Evolutionary conservation across 2,329 filamentous ascomycete species (phyloP).

Genomic region (Colletotrichum melonis): DNA sequence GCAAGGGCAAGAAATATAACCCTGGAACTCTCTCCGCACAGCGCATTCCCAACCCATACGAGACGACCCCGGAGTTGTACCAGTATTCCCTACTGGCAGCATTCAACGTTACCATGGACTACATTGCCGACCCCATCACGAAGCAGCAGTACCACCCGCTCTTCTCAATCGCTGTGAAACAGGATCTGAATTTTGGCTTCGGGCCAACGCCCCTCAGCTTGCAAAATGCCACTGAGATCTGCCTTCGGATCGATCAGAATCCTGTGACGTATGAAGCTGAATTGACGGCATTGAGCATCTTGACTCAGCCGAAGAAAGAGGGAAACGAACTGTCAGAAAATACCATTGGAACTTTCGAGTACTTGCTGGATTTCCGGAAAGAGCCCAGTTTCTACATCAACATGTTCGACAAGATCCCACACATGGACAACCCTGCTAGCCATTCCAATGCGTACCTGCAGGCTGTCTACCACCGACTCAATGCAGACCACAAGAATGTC

Average conservation of each 20-base stretch:
- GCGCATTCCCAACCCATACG: constrained; percentile 21
- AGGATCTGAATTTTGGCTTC: neutral
- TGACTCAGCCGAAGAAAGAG: constrained; percentile 17
- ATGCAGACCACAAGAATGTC: constrained; percentile 50
- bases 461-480: constrained; percentile 40
- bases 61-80: neutral
- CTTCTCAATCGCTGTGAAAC: neutral
- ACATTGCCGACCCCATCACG: constrained; percentile 19
- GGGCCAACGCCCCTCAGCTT: neutral
- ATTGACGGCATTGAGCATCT: constrained; percentile 9
- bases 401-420: constrained; percentile 27
- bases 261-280: constrained; percentile 26
- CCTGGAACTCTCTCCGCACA: constrained; percentile 13
- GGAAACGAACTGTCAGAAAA: neutral
- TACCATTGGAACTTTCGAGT: constrained; percentile 7
- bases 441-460: constrained; percentile 6
- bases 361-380: constrained; percentile 27
- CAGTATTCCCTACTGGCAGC: constrained; percentile 10
- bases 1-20: neutral
- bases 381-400: constrained; percentile 9
- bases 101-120: constrained; percentile 20
- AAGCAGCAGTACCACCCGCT: constrained; percentile 16
- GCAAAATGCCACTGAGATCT: constrained; percentile 17
- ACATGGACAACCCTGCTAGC: constrained; percentile 19
- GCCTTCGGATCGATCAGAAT: constrained; percentile 1